phyloP scores from a whole-genome alignment of 169 alveolate genomes.

The Eimeria zaria region DNA sequence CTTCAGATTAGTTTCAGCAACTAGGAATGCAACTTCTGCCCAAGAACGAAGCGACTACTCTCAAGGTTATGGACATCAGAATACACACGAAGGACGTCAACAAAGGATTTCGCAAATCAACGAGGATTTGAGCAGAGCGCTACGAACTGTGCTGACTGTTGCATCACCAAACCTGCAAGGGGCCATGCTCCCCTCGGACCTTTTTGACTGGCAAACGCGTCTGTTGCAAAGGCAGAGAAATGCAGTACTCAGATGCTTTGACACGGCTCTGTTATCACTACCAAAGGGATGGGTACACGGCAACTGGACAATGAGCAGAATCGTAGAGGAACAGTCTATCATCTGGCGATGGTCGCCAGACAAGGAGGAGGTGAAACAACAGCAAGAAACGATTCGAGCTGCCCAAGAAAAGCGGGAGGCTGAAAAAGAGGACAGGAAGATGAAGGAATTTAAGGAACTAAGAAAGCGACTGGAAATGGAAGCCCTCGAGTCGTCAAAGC shows the following conservation, averaged over 20 bases:
- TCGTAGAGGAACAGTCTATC: background rate
- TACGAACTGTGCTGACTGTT: conserved; percentile 19
- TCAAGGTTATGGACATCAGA: background rate
- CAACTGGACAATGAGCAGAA: conserved; percentile 28
- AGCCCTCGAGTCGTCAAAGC: conserved; percentile 57
- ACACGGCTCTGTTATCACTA: conserved; percentile 11
- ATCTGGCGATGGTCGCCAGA: conserved; percentile 71
- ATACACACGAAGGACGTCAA: background rate
- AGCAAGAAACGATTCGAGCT: background rate
- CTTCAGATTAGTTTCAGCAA: background rate
- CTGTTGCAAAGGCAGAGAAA: conserved; percentile 53
- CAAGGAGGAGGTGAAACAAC: conserved; percentile 30
- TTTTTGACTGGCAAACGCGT: conserved; percentile 56
- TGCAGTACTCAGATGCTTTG: conserved; percentile 1
- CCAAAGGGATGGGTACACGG: conserved; percentile 43
- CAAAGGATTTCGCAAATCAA: background rate
- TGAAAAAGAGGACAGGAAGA: conserved; percentile 1
- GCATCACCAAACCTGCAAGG: conserved; percentile 34
- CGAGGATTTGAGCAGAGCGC: background rate
- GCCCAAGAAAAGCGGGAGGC: conserved; percentile 38
- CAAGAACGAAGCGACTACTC: background rate
- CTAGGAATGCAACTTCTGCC: background rate
- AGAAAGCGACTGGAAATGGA: conserved; percentile 49
- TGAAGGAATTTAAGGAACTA: background rate
- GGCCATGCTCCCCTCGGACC: conserved; percentile 26